A percentile compares a stretch with the other conserved stretches of the same genome.
These are phyloP conservation scores for Lactarius psammicola DNA, from an alignment of 768 basidiomycete genomes.

Conservation along the genomic window DNA sequence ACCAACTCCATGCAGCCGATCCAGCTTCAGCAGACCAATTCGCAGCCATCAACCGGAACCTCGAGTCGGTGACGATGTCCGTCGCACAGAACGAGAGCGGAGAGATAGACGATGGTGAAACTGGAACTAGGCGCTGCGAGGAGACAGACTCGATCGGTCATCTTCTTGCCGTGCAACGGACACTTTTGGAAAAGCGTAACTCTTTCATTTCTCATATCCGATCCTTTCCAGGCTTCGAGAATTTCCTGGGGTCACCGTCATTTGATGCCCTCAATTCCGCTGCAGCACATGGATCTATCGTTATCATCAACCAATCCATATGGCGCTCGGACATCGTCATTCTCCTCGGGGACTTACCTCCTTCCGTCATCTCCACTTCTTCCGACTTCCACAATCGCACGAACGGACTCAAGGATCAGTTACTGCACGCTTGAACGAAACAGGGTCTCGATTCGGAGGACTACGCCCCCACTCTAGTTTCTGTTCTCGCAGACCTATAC, in stretches of 20 bases:
- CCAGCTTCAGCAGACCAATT: background rate
- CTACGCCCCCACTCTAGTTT: background rate
- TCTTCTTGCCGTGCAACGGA: background rate
- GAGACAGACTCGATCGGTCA: background rate
- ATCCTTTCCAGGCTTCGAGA: background rate
- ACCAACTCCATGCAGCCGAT: background rate
- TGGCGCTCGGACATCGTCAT: conserved; percentile 1
- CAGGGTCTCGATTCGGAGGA: background rate
- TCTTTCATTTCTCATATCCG: background rate
- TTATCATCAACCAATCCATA: background rate
- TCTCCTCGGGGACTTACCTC: conserved; percentile 44
- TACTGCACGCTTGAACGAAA: background rate
- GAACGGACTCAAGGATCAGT: background rate
- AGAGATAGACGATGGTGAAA: background rate
- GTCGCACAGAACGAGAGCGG: background rate
- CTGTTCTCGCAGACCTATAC: conserved; percentile 1
- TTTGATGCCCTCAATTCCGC: background rate
- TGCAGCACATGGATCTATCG: background rate
- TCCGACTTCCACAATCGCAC: background rate
- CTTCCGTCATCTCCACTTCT: conserved; percentile 39
- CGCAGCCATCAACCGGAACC: background rate
- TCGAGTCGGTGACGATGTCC: conserved; percentile 1
- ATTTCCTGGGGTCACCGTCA: background rate
- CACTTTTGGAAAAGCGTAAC: background rate
- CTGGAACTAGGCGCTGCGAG: background rate